A percentile compares a stretch with the other conserved stretches of the same genome.
These are phyloP conservation scores for Aspergillus sp. DNA, from an alignment of 2,329 filamentous ascomycete species.

Conservation along the genomic window DNA sequence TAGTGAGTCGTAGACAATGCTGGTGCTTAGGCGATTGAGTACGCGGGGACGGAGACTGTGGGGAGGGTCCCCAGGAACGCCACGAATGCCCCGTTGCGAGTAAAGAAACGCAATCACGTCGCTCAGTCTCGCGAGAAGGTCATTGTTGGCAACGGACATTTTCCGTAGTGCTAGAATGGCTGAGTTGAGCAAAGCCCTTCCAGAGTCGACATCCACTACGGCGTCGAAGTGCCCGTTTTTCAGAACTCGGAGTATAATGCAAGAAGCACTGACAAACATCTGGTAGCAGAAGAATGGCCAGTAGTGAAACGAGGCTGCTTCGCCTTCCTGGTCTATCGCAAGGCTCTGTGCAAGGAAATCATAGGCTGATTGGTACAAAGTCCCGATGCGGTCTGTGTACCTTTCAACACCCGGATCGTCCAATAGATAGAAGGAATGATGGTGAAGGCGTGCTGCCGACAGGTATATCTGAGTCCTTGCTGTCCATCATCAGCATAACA, in stretches of 20 bases:
- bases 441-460: not conserved
- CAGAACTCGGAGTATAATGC: not conserved
- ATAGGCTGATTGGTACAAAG: not conserved
- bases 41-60: not conserved
- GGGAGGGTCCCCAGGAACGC: not conserved
- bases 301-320: not conserved
- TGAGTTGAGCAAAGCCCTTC: not conserved
- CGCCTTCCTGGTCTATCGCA: not conserved
- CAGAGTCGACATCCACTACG: not conserved
- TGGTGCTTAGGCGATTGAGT: not conserved
- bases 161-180: not conserved
- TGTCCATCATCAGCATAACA: not conserved
- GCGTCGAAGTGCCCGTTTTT: not conserved
- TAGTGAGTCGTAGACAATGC: not conserved
- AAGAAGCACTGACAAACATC: not conserved
- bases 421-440: not conserved
- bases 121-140: not conserved
- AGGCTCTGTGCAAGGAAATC: not conserved
- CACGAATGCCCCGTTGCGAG: not conserved
- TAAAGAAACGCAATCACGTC: not conserved
- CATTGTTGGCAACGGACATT: not conserved
- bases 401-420: not conserved
- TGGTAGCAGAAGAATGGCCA: not conserved
- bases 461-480: not conserved
- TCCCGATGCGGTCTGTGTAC: not conserved